Evolutionary conservation across 129 eudicot genomes (phyloP).

Genomic region (Logfia minima): DNA sequence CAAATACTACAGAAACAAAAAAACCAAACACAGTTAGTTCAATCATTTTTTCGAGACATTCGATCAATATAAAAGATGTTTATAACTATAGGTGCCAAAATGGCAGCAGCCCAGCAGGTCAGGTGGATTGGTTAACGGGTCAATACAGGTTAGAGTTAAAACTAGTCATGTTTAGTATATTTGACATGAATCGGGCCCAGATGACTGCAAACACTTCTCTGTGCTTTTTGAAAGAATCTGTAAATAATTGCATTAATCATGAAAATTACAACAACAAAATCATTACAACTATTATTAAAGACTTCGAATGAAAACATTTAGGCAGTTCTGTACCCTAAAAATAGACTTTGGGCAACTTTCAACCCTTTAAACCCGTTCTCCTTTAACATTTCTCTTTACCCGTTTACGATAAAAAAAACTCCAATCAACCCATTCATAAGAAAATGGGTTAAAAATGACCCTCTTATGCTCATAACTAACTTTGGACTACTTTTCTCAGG

Average conservation of each 20-base stretch:
- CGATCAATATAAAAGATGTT: conserved; percentile 6
- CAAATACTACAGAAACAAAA: not conserved
- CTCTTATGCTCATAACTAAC: not conserved
- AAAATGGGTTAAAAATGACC: not conserved
- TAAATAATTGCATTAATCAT: not conserved
- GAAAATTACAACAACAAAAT: not conserved
- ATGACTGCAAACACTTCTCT: not conserved
- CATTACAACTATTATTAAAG: not conserved
- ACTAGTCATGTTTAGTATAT: not conserved
- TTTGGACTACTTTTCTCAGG: not conserved
- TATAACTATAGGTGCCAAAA: not conserved
- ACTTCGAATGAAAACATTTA: not conserved
- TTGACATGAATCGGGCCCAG: not conserved
- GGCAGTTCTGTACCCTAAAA: not conserved
- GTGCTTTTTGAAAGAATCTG: not conserved
- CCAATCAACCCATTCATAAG: not conserved
- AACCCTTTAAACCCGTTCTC: not conserved
- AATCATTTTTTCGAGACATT: not conserved
- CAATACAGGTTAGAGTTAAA: not conserved
- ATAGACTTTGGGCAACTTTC: not conserved
- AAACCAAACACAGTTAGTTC: not conserved
- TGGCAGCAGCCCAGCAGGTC: not conserved
- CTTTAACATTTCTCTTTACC: not conserved
- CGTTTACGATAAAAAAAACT: not conserved
- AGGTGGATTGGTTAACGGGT: not conserved